A percentile compares a stretch with the other conserved stretches of the same genome.
Evolutionary conservation across 192 early-diverging fungal genomes (phyloP).

Genomic region (Backusella circina): DNA sequence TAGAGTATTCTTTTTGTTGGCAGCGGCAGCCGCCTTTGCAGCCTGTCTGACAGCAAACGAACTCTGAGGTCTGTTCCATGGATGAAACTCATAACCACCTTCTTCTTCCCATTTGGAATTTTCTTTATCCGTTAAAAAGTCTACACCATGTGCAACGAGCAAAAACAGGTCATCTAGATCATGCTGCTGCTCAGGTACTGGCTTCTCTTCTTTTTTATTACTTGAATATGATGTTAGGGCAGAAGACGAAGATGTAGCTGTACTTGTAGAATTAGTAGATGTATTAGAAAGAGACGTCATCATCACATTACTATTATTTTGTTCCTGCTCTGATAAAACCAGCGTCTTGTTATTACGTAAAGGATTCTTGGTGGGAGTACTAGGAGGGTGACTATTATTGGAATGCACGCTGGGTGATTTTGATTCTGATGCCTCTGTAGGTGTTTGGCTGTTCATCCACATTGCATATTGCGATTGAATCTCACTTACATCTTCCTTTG

Average conservation of each 20-base stretch:
- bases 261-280: conserved; percentile 9
- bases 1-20: background rate
- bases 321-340: background rate
- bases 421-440: background rate
- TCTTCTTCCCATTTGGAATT: conserved; percentile 34
- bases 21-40: background rate
- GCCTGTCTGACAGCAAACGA: conserved; percentile 17
- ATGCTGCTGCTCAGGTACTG: background rate
- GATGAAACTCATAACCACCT: conserved; percentile 23
- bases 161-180: conserved; percentile 22
- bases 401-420: background rate
- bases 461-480: conserved; percentile 23
- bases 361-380: background rate
- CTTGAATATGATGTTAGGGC: background rate
- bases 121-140: conserved; percentile 21
- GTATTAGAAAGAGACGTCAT: conserved; percentile 6
- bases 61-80: conserved; percentile 22
- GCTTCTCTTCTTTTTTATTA: background rate
- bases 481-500: conserved; percentile 4
- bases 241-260: background rate
- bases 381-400: background rate
- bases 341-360: background rate
- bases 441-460: conserved; percentile 23
- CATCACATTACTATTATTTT: conserved; percentile 3
- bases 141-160: conserved; percentile 29